Base-by-base conservation (phyloP, 2,329 filamentous ascomycete species). In the Nemania serpens region DNA sequence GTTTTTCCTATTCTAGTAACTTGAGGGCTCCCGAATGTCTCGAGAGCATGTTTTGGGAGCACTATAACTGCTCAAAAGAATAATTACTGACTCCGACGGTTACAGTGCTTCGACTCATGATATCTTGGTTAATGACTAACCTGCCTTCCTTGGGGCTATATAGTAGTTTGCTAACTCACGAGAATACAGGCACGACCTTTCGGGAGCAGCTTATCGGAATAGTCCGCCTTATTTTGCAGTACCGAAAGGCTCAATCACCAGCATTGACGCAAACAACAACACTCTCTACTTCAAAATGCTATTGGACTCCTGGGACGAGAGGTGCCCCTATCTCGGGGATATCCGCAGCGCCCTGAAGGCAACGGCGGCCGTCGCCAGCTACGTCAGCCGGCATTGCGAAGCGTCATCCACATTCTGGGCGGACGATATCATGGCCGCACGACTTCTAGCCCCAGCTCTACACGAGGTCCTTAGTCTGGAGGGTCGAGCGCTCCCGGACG, bases 341-440 rank as follows among this genome's bases (percentile, higher is more conserved):
- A 66, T 73, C 50, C 59, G 58, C 45, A 45, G 56, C 36, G 71
- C 70, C 22, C 49, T 73, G 33, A 65, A 57, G 45, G 65, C 66
- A 1, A 69, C 66, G 4, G 70, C 71, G 2, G 64, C 66, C 5
- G 70, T 69, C 4, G 71, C 71, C 10, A 68, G 54, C 54, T 72
- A 69, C 56, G 65, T 72, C 17, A 70, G 70, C 47, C 63, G 57
- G n/a, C 65, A 61, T 15, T 49, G 56, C 36, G 46, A 51, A 1
- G 33, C 53, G 5, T 15, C 55, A 5, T n/a, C 52, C 1, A 53
- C 29, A 1, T 72, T 72, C 59, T 73, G 70, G 70, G 52, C 15
- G 4, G 66, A 72, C 37, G 71, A 72, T n/a, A 47, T 71, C 13
- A 60, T 39, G 2, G 65, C 65, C 10, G 68, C 67, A 5, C 66